Base-by-base conservation (phyloP, 2,329 filamentous ascomycete genomes). In the Cercospora berteroae region DNA sequence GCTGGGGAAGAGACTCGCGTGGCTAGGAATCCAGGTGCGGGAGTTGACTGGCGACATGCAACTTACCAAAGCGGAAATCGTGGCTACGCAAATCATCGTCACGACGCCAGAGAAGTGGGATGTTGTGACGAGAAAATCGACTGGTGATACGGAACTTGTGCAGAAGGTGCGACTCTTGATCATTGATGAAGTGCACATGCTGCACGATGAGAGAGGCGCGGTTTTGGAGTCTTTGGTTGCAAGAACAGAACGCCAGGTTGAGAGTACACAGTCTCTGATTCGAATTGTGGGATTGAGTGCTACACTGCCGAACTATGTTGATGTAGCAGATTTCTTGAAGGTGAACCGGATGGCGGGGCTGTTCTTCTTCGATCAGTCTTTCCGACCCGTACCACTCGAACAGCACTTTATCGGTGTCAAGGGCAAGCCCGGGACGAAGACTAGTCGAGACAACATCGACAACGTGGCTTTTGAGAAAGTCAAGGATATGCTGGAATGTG, bases 21-120 rank as follows among this genome's bases (percentile, higher is more conserved):
- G 96, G 96, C 86, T 99, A 5, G 94, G 94, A 7, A 88, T 99
- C 74, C 89, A 92, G 77, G 94, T 93, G 71, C 90, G 95, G 69
- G 95, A 99, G 80, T 89, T 96, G 78, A 99, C 95, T 58, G 95
- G 95, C 75, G 95, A 99, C 78, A 99, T 99, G 95, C 95, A 99
- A 77, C 86, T 99, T 65, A 97, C 94, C 59, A 99, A 99, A 79
- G 87, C 92, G 1, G 96, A 99, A 79, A 97, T 99, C 69, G 86
- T 97, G 16, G 90, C 94, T 70, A 99, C 95, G 0, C 95, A 99
- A 77, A 95, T 99, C 73, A 97, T 99, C 68, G 95, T 99, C 60
- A 99, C 96, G 0, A 99, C 95, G 0, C 95, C 95, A 39, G 95
- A 99, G 81, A 99, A 99, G 80, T 99, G 96, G 96, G 95, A 99